Conservation (phyloP, 768 basidiomycete genomes). For the Zangia roseola region DNA sequence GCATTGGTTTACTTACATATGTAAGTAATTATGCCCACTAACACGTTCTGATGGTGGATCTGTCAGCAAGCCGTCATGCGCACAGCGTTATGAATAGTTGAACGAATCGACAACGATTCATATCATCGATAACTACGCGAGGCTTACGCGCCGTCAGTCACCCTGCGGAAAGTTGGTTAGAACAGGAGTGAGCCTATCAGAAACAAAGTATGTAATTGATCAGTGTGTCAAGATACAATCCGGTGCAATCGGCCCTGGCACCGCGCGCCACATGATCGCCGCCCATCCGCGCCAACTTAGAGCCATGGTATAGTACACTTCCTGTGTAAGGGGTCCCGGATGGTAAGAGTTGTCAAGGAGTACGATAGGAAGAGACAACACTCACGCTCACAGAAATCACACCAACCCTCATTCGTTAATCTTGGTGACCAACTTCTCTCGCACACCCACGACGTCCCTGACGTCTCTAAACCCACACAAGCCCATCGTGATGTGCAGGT, state of each 20-base stretch:
- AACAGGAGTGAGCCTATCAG: too few relatives aligned
- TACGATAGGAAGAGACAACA: too few relatives aligned
- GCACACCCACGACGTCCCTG: constrained; percentile 38
- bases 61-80: background rate
- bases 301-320: too few relatives aligned
- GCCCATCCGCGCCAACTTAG: background rate
- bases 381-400: background rate
- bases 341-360: too few relatives aligned
- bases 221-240: too few relatives aligned
- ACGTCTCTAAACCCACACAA: constrained; percentile 39
- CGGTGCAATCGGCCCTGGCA: background rate
- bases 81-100: too few relatives aligned
- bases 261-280: background rate
- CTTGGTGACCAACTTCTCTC: constrained; percentile 34
- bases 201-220: too few relatives aligned
- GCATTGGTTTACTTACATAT: too few relatives aligned
- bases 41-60: background rate
- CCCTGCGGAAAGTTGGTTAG: too few relatives aligned
- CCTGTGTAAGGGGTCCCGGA: too few relatives aligned
- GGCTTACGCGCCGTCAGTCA: background rate
- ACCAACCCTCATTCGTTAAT: constrained; percentile 6
- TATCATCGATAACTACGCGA: background rate
- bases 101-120: too few relatives aligned
- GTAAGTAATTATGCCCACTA: too few relatives aligned
- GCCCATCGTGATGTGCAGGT: constrained; percentile 44